phyloP scores from a whole-genome alignment of 257 asterid genomes.

The Nicotiana noctiflora region DNA sequence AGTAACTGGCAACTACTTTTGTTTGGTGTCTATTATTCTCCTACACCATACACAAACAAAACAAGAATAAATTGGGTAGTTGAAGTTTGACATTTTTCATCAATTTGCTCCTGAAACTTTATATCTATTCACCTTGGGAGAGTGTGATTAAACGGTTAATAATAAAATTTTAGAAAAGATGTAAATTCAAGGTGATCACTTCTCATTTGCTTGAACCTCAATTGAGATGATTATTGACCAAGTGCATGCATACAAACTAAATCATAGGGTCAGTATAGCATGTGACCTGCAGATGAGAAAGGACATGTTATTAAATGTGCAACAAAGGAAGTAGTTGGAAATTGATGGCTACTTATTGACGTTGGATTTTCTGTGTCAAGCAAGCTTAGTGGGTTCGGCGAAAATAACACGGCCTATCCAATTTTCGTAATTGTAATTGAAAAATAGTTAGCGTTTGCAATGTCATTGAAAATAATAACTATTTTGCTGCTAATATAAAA shows the following conservation, averaged over 20 bases:
- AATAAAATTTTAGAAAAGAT: neutral
- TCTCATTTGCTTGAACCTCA: neutral
- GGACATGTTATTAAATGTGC: neutral
- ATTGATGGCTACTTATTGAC: neutral
- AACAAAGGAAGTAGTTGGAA: neutral
- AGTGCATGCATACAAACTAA: neutral
- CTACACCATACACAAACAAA: neutral
- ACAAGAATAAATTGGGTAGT: slow-evolving; percentile 12
- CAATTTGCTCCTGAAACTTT: neutral
- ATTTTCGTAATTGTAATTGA: no score
- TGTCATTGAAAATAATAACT: no score
- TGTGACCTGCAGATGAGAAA: neutral
- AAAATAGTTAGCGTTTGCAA: no score
- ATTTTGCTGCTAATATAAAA: no score
- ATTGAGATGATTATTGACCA: no score
- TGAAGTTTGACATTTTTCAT: neutral
- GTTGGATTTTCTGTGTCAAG: neutral
- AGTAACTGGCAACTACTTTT: slow-evolving; percentile 21
- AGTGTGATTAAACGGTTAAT: no score
- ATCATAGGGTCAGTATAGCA: neutral
- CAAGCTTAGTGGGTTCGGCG: neutral
- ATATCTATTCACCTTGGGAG: no score
- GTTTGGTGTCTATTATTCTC: slow-evolving; percentile 13
- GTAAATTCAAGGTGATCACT: neutral
- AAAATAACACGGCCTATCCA: no score